A percentile compares a stretch with the other conserved stretches of the same genome.
Conservation (phyloP, 2,329 filamentous ascomycete species). For the Zalaria sp. region DNA sequence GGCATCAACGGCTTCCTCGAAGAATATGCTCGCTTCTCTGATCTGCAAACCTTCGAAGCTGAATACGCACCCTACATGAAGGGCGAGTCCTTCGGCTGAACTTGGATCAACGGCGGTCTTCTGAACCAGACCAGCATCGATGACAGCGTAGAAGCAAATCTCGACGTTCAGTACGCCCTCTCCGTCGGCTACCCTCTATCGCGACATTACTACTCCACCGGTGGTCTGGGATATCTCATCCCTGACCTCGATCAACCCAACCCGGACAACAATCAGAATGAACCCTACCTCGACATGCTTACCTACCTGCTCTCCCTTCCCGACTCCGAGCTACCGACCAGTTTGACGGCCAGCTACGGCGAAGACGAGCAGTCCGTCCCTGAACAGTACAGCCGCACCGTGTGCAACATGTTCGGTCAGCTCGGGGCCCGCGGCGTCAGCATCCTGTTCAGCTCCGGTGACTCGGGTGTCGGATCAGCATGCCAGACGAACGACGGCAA, state of each 20-base stretch:
- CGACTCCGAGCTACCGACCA: constrained; percentile 41
- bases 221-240: constrained; percentile 36
- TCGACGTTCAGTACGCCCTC: constrained; percentile 47
- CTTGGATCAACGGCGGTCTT: constrained; percentile 41
- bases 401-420: constrained; percentile 50
- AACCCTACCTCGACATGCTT: constrained; percentile 51
- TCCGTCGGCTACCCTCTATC: constrained; percentile 37
- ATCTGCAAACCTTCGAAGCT: constrained; percentile 10
- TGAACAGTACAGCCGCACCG: constrained; percentile 40
- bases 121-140: constrained; percentile 26
- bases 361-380: constrained; percentile 51
- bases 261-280: constrained; percentile 47
- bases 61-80: background rate
- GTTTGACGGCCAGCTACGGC: constrained; percentile 50
- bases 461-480: constrained; percentile 40
- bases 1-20: constrained; percentile 13
- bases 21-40: constrained; percentile 10
- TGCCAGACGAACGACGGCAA: constrained; percentile 32
- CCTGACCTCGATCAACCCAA: constrained; percentile 27
- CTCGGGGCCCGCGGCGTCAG: constrained; percentile 52
- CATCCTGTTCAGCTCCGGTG: constrained; percentile 48
- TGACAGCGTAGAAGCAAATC: constrained; percentile 42
- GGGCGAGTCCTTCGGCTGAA: constrained; percentile 39
- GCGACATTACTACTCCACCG: constrained; percentile 38
- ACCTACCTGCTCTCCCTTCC: constrained; percentile 42